phyloP scores from a whole-genome alignment of 352 stramenopile species.

The Peronospora destructor region DNA sequence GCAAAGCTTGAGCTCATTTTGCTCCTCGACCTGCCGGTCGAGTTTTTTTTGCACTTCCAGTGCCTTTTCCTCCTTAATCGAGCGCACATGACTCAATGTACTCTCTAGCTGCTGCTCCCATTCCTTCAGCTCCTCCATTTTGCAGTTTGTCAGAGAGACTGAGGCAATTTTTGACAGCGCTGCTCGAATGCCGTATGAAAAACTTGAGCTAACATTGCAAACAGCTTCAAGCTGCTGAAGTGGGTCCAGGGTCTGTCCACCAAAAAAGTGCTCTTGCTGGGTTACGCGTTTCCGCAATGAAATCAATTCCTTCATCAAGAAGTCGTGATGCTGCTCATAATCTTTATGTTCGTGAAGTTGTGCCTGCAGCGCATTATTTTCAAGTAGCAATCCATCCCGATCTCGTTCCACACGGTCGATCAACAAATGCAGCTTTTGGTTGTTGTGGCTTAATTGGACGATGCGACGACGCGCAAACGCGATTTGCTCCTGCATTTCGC shows the following conservation, averaged over 20 bases:
- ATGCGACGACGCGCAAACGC: constrained; percentile 50
- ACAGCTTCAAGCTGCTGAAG: constrained; percentile 7
- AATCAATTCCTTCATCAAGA: constrained; percentile 52
- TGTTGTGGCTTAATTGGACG: constrained; percentile 68
- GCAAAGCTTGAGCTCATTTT: constrained; percentile 82
- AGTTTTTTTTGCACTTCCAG: constrained; percentile 69
- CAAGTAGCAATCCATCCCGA: constrained; percentile 68
- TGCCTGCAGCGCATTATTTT: constrained; percentile 75
- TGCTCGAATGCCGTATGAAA: constrained; percentile 26
- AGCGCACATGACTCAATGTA: constrained; percentile 47
- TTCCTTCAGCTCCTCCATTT: constrained; percentile 57
- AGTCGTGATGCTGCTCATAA: constrained; percentile 61
- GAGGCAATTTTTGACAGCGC: constrained; percentile 25
- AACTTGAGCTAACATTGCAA: background rate
- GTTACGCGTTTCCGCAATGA: constrained; percentile 40
- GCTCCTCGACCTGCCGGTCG: constrained; percentile 65
- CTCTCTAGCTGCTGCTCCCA: constrained; percentile 66
- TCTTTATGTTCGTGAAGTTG: constrained; percentile 65
- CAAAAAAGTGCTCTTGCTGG: constrained; percentile 22
- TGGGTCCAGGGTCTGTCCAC: constrained; percentile 1
- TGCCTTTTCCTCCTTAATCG: constrained; percentile 65
- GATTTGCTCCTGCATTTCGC: constrained; percentile 74
- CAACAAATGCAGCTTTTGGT: constrained; percentile 77
- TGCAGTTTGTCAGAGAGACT: constrained; percentile 19
- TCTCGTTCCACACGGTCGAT: constrained; percentile 81